Evolutionary conservation across 139 green algal genomes (phyloP).

Genomic region (Desmodesmus armatus): DNA sequence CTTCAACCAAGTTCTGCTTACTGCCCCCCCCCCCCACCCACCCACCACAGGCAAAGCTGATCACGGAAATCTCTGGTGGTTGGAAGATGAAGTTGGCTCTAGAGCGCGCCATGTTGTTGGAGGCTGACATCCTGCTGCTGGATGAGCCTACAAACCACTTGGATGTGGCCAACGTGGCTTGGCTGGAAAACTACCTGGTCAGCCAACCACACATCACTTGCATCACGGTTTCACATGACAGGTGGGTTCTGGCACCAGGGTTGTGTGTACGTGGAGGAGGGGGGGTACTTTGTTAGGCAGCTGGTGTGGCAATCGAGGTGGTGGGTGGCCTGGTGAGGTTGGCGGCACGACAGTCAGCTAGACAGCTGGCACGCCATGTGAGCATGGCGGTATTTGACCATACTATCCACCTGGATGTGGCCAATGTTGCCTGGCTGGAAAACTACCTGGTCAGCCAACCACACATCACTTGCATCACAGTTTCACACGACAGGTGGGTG

Average conservation of each 20-base stretch:
- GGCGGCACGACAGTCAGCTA: too few species aligned
- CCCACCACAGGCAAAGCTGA: constrained; percentile 44
- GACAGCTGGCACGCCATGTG: too few species aligned
- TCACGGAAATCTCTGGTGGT: constrained; percentile 56
- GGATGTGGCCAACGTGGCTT: constrained; percentile 87
- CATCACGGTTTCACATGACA: constrained; percentile 93
- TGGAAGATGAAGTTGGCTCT: constrained; percentile 96
- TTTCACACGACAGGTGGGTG: too few species aligned
- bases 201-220: constrained; percentile 74
- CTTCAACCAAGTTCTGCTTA: not conserved
- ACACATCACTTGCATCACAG: too few species aligned
- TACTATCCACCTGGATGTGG: too few species aligned
- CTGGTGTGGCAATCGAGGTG: too few species aligned
- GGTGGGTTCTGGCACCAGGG: not conserved
- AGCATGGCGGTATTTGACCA: too few species aligned
- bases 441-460: too few species aligned
- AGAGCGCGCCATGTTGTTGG: constrained; percentile 78
- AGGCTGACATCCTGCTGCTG: constrained; percentile 90
- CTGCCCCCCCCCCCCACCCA: too few species aligned
- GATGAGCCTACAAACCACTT: constrained; percentile 65
- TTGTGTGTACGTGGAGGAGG: not conserved
- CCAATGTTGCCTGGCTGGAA: too few species aligned
- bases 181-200: constrained; percentile 88
- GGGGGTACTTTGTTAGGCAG: too few species aligned
- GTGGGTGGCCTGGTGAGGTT: too few species aligned